Evolutionary conservation across 139 green algal genomes (phyloP).

Genomic region (Diplosphaera chodatii): DNA sequence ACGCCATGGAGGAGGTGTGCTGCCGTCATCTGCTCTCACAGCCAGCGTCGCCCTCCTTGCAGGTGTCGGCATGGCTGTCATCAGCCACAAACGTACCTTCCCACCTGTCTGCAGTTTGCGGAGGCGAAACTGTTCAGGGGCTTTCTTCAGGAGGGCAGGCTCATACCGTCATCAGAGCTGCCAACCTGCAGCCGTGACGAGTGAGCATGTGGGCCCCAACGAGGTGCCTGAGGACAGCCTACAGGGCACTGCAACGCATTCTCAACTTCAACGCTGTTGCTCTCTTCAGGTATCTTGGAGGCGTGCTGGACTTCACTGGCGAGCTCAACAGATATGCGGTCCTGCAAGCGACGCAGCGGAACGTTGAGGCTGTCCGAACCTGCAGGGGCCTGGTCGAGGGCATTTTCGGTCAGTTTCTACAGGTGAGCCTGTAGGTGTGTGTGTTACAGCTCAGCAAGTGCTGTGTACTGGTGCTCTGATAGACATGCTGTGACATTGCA

Average conservation of each 20-base stretch:
- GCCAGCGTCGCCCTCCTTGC: too few species aligned
- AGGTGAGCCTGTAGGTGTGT: too few species aligned
- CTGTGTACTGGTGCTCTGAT: too few species aligned
- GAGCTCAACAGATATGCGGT: conserved; percentile 72
- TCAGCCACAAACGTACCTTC: too few species aligned
- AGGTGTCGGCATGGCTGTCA: too few species aligned
- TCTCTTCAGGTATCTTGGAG: conserved; percentile 58
- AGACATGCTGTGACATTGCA: too few species aligned
- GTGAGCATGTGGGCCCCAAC: too few species aligned
- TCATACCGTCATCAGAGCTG: conserved; percentile 47
- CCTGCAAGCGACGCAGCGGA: conserved; percentile 46
- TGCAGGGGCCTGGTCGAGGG: conserved; percentile 58
- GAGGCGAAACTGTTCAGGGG: conserved; percentile 55
- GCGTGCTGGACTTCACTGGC: conserved; percentile 76
- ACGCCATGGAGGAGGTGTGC: conserved; percentile 51
- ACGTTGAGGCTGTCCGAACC: conserved; percentile 46
- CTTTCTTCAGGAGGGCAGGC: conserved; percentile 57
- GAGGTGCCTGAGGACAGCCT: too few species aligned
- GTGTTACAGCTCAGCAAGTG: too few species aligned
- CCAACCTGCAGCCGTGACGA: conserved; percentile 62
- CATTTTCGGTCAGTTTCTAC: conserved; percentile 53
- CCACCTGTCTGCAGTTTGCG: conserved; percentile 56
- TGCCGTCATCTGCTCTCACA: too few species aligned
- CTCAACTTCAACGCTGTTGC: too few species aligned
- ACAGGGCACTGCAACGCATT: too few species aligned